phyloP scores from a whole-genome alignment of 192 early-diverging fungal species.

The Podila verticillata region DNA sequence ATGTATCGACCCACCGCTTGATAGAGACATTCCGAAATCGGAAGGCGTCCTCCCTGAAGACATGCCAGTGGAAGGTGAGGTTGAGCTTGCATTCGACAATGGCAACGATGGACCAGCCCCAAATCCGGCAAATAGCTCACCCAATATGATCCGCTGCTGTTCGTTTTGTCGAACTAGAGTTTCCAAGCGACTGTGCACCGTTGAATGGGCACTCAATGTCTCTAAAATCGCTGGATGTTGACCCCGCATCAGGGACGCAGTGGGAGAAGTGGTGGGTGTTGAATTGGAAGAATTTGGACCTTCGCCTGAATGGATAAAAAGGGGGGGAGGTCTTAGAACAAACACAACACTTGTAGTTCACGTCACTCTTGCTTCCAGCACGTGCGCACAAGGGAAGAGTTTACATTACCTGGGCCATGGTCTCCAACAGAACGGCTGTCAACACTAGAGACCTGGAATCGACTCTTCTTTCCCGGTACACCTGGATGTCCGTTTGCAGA shows the following conservation, averaged over 20 bases:
- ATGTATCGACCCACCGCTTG: slow-evolving; percentile 8
- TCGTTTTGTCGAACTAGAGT: slow-evolving; percentile 55
- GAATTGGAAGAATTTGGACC: slow-evolving; percentile 23
- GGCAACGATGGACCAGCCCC: background rate
- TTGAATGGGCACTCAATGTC: slow-evolving; percentile 15
- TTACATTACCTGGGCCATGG: background rate
- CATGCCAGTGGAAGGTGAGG: background rate
- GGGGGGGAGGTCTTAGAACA: too few species aligned
- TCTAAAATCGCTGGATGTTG: slow-evolving; percentile 31
- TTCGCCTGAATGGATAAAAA: slow-evolving; percentile 6
- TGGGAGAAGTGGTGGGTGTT: slow-evolving; percentile 48
- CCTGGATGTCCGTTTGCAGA: background rate
- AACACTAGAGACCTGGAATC: slow-evolving; percentile 45
- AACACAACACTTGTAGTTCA: too few species aligned
- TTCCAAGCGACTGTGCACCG: slow-evolving; percentile 35
- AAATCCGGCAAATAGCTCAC: slow-evolving; percentile 31
- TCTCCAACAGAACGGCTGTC: slow-evolving; percentile 12
- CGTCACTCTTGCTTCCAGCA: too few species aligned
- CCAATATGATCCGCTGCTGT: slow-evolving; percentile 40
- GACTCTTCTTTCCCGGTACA: slow-evolving; percentile 28
- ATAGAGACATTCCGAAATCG: slow-evolving; percentile 5
- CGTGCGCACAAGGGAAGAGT: too few species aligned
- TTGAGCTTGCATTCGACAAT: background rate
- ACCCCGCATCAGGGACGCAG: slow-evolving; percentile 40
- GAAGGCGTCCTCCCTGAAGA: too few species aligned